Base-by-base conservation (phyloP, 768 basidiomycete genomes). In the Lenzites betulinus region DNA sequence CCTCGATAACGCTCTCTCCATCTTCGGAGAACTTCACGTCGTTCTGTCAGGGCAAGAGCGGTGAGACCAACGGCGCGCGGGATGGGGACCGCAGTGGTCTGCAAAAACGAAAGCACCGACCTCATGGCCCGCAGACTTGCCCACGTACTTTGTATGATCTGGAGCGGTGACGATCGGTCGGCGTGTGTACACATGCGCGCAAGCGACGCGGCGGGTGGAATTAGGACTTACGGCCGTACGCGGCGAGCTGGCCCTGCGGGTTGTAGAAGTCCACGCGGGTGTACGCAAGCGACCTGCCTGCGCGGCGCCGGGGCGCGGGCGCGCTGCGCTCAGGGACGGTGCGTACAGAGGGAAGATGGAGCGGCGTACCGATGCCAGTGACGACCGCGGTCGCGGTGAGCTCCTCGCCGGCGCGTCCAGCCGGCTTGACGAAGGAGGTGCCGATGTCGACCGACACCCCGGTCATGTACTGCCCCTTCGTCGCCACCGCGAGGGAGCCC, bases 91-190 rank as follows among this genome's bases (percentile, higher is more conserved):
- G 42, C 42, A 43, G 42, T 6, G 15, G 42, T 18, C 42, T n/a
- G n/a, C 38, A 16, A 33, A 54, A 23, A 22, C 26, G 26, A 47
- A 16, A 35, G 30, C 11, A 57, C 72, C 54, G 58, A 83, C 81
- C 61, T 75, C 66, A 51, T 79, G 77, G 9, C 75, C 76, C 2
- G 72, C 70, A 11, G 89, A 90, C 70, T 83, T 90, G 15, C 90
- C 91, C 58, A 93, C 77, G 64, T 91, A 93, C 71, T 94, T 94
- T 8, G 92, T 94, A 67, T 93, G 92, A 60, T 87, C 92, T 93
- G 18, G 59, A 50, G 23, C 51, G 55, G 36, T 62, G 39, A 42
- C 25, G 48, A 23, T 58, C 9, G n/a, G 39, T 47, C n/a, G 8
- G 48, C 13, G 18, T 18, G 47, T 35, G 42, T n/a, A n/a, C n/a